A percentile compares a stretch with the other conserved stretches of the same genome.
phyloP scores from a whole-genome alignment of 129 eudicot genomes.

The Heracleum sosnowskyi region DNA sequence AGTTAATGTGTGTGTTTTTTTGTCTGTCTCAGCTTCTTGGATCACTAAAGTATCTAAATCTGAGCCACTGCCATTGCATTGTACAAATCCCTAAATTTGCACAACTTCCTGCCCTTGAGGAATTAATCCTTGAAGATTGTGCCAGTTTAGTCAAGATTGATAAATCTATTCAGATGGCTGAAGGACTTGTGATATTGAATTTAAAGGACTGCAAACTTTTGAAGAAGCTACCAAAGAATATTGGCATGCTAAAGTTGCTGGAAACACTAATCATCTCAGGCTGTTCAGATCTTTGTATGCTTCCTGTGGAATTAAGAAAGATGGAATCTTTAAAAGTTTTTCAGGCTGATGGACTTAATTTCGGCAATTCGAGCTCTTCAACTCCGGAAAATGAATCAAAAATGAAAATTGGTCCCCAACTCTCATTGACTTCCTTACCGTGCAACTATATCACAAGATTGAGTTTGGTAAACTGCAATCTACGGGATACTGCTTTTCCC shows the following conservation, averaged over 20 bases:
- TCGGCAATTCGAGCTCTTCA: neutral
- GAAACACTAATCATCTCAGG: conserved; percentile 7
- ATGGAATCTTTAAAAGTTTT: neutral
- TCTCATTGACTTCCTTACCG: neutral
- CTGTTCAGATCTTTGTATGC: neutral
- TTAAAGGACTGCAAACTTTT: neutral
- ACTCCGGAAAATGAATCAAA: neutral
- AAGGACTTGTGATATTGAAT: neutral
- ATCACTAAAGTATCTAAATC: conserved; percentile 11
- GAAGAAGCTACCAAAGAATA: conserved; percentile 1
- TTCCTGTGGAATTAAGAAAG: neutral
- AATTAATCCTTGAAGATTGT: neutral
- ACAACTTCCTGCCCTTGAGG: neutral
- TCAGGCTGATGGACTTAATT: neutral
- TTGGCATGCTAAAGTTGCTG: neutral
- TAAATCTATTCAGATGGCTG: conserved; percentile 8
- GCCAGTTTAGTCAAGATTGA: neutral
- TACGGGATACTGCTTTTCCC: neutral
- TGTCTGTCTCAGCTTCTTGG: neutral
- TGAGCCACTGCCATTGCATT: conserved; percentile 8
- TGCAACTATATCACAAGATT: neutral
- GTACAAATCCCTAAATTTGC: neutral
- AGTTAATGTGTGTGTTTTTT: too few relatives aligned
- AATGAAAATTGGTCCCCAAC: neutral
- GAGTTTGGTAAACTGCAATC: neutral